Base-by-base conservation (phyloP, 805 yeast genomes). In the Candida andamanensis region DNA sequence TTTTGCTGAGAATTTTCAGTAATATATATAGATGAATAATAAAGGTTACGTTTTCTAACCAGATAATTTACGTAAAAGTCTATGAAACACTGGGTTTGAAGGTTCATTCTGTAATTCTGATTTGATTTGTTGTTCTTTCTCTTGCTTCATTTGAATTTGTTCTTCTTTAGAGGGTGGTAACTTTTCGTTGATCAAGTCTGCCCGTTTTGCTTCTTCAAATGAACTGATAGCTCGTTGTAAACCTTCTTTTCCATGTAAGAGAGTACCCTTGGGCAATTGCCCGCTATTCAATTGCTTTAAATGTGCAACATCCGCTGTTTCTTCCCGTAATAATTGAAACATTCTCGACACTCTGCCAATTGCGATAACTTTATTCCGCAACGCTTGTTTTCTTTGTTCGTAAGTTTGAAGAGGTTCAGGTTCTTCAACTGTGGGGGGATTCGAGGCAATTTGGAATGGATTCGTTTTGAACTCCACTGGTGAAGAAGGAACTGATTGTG, bases 331-430 rank as follows among this genome's bases (percentile, higher is more conserved):
- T 6, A 89, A 81, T 41, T 79, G 81, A 60, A 83, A 89, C 95
- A 90, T 85, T 36, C 96, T 74, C 15, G 95, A 81, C 44, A 90
- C 85, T 44, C 95, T 76, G n/a, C 97, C 97, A 58, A 90, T 92
- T 10, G 97, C 97, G 47, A 90, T 60, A 32, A 92, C 84, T 67
- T 90, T 90, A 58, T 85, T 87, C 42, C 90, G 74, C 37, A 87
- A 63, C 1, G 85, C 80, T 44, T 72, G 48, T 30, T 60, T 46
- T 41, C 61, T 58, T 5, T 55, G 65, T 31, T 56, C 67, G 26
- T 57, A 51, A 5, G 50, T 32, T 17, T 35, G 35, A n/a, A 13
- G 17, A 3, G 10, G 8, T 4, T 14, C 21, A 4, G 23, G 28
- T 4, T 9, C 28, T 6, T 21, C 26, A 13, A 28, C 13, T 5